These are phyloP conservation scores for Metschnikowia baotianmanensis DNA, from an alignment of 805 yeast species.

Conservation along the genomic window DNA sequence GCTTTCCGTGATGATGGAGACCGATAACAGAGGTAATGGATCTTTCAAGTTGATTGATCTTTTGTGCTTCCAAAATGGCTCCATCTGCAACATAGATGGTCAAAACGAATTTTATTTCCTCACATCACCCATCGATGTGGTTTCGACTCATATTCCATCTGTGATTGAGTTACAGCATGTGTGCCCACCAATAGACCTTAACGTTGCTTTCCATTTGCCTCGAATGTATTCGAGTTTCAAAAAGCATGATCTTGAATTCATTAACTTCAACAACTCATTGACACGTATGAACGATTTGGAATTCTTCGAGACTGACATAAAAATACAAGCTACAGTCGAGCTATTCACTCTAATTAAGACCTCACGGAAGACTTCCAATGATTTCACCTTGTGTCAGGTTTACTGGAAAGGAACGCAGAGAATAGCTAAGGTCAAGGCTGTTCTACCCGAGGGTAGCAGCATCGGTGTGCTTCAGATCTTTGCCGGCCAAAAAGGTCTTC, in stretches of 20 bases:
- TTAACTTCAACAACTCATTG: conserved; percentile 72
- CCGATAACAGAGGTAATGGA: conserved; percentile 34
- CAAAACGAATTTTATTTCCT: conserved; percentile 68
- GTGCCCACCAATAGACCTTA: conserved; percentile 77
- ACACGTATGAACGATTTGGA: conserved; percentile 74
- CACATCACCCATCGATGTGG: conserved; percentile 67
- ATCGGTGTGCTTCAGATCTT: conserved; percentile 76
- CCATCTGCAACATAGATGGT: conserved; percentile 31
- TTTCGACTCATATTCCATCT: conserved; percentile 85
- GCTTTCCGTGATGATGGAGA: conserved; percentile 77
- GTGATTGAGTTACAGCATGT: conserved; percentile 80
- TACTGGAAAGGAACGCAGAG: conserved; percentile 66
- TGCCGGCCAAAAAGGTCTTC: conserved; percentile 63
- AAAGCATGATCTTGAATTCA: conserved; percentile 52
- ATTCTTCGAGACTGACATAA: conserved; percentile 72
- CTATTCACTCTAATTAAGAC: conserved; percentile 57
- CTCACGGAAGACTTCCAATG: conserved; percentile 45
- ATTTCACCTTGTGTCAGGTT: conserved; percentile 71
- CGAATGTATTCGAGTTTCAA: conserved; percentile 82
- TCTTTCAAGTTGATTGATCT: conserved; percentile 72
- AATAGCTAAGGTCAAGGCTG: conserved; percentile 74
- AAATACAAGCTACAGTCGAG: conserved; percentile 70
- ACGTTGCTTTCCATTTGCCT: conserved; percentile 77
- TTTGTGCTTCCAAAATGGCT: conserved; percentile 37
- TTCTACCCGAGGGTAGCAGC: conserved; percentile 64